Evolutionary conservation across 1,284 basidiomycete species (phyloP), one percentile per base, ranked within the genome.

Genomic region (Cryptococcus sp.): DNA sequence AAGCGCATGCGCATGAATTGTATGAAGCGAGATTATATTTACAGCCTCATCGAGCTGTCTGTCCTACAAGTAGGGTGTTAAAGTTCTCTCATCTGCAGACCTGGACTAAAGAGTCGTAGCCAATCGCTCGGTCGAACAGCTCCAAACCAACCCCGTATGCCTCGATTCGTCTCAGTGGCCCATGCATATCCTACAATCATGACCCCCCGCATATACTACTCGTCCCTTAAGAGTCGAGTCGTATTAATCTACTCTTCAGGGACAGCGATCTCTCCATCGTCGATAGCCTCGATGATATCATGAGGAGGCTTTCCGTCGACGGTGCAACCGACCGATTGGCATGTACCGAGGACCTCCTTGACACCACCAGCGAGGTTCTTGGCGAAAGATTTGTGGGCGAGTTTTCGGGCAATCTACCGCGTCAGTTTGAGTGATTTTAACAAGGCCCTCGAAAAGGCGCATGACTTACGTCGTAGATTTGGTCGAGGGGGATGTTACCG

Each of bases 261-360:
- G 59, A 93, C 83, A 77, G 93, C 92, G 62, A 95, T 80, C 77
- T 95, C 91, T 56, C 93, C 95, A 63, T 85, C 84, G 79, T 94
- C 85, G 74, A 99, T 98, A 56, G 80, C 87, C 67, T 97, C 94
- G 60, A 98, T 97, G 72, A 98, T 73, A 72, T 95, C 91, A 77
- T 97, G 94, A 54, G 95, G 83, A 47, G 87, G 86, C 74, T 84
- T 80, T 65, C 94, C 93, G 72, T 98, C 91, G 54, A 99, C 82
- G 48, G 92, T 97, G 84, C 93, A 97, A 47, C 95, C 94, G 65
- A 98, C 80, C 57, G 76, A 78, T 79, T 98, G 94, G 53, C 89
- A 87, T 39, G 90, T 93, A 50, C 89, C 90, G 66, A 93, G 77
- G 68, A 93, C 91, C 82, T 93, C 89, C 83, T 97, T 97, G 65